Base-by-base conservation (phyloP, 805 yeast species). In the Lachancea cidri region DNA sequence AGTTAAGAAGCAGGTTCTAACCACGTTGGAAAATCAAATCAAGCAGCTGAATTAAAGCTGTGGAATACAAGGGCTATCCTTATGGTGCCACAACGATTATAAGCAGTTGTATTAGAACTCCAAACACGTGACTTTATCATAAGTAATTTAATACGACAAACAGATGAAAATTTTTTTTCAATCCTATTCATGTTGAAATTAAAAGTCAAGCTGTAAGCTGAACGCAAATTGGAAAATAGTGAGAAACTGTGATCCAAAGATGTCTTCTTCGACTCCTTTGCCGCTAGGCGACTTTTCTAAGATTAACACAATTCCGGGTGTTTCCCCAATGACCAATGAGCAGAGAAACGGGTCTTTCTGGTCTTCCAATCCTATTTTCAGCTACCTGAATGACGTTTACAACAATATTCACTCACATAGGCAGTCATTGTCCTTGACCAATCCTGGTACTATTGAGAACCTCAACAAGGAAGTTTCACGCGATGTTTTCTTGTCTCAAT, bases 361-460 rank as follows among this genome's bases (percentile, higher is more conserved):
- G 91, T 76, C 86, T 4, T 76, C 87, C 33, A 85, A 85, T 67
- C 95, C 96, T 38, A 76, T 86, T 36, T 83, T 83, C 59, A 77
- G 85, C 44, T 86, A 81, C 67, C 71, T 84, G 54, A 79, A 84
- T 62, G 85, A 83, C 58, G 84, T 82, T 47, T 83, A 86, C 65
- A 74, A 70, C 56, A 76, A 80, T 52, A 73, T 88, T 46, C 67
- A 79, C 47, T 81, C 80, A 53, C 95, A 88, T 65, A 81, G 98
- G 64, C 73, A 77, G 46, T 78, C 91, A 5, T 73, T 89, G 52
- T 87, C 88, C 43, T 78, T 93, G 63, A 69, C 77, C 55, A 86
- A 88, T 70, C 98, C 98, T 43, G 98, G 98, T 53, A 83, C 96
- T 50, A 79, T 87, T 65, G 98, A 89, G 72, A 86, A 87, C 71